A percentile compares a stretch with the other conserved stretches of the same genome.
phyloP scores from a whole-genome alignment of 345 rosid genomes.

The Salix viminalis region DNA sequence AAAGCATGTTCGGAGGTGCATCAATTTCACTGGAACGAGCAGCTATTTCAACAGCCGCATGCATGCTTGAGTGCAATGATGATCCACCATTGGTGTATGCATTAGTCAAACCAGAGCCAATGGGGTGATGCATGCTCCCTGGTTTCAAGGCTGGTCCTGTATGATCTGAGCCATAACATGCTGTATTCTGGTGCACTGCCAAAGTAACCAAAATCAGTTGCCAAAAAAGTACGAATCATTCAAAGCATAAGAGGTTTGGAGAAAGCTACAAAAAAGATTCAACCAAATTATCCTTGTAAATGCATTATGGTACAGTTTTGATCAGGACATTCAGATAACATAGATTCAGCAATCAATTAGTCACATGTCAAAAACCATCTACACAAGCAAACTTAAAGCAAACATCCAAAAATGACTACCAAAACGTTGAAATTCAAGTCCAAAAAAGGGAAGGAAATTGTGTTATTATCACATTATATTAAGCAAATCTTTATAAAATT shows the following conservation, averaged over 20 bases:
- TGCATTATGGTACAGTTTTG: background rate
- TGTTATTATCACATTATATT: background rate
- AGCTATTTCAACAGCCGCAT: slow-evolving; percentile 62
- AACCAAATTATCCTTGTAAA: background rate
- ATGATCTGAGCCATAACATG: slow-evolving; percentile 58
- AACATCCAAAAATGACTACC: background rate
- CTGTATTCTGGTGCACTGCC: slow-evolving; percentile 63
- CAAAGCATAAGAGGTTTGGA: background rate
- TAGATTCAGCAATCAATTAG: background rate
- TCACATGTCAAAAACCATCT: background rate
- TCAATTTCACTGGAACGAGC: slow-evolving; percentile 63
- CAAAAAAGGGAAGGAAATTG: background rate
- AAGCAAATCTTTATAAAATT: background rate
- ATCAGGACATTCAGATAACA: background rate
- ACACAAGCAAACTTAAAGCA: background rate
- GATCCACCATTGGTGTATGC: slow-evolving; percentile 69
- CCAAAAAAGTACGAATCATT: background rate
- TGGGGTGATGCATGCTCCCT: slow-evolving; percentile 54
- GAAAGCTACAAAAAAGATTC: background rate
- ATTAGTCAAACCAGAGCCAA: slow-evolving; percentile 48
- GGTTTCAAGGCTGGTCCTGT: slow-evolving; percentile 47
- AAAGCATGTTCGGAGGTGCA: slow-evolving; percentile 51
- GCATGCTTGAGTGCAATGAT: slow-evolving; percentile 50
- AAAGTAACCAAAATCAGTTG: slow-evolving; percentile 18
- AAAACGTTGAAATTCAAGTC: background rate